Evolutionary conservation across 2,329 filamentous ascomycete species (phyloP).

Genomic region (Akanthomyces uredinophilus): DNA sequence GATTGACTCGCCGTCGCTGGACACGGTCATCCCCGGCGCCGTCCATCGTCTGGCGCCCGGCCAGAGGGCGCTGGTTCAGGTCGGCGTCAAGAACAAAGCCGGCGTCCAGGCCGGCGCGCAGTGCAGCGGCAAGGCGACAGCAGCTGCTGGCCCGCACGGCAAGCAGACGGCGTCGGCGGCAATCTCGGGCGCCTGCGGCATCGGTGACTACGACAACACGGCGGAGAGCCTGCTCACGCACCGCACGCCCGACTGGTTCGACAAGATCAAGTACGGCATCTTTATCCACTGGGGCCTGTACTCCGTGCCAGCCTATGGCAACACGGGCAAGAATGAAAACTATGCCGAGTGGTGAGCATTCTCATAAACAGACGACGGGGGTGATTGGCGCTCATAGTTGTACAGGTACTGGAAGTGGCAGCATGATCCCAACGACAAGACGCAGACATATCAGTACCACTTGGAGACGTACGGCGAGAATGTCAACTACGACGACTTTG

Average conservation of each 20-base stretch:
- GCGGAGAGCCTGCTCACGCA: conserved; percentile 31
- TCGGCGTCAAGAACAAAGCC: conserved; percentile 16
- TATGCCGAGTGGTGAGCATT: conserved; percentile 38
- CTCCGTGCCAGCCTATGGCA: conserved; percentile 52
- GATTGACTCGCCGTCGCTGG: conserved; percentile 6
- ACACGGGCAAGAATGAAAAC: conserved; percentile 33
- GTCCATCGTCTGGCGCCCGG: conserved; percentile 16
- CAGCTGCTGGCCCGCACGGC: background rate
- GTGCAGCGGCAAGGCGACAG: conserved; percentile 9
- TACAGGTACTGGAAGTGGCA: conserved; percentile 15
- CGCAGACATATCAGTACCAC: conserved; percentile 39
- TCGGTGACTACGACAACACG: background rate
- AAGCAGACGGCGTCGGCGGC: background rate
- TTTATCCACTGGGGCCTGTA: conserved; percentile 58
- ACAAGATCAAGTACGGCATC: conserved; percentile 52
- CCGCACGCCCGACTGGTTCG: conserved; percentile 48
- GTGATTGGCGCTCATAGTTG: background rate
- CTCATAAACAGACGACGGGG: background rate
- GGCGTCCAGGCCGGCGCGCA: conserved; percentile 10
- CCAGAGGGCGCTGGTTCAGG: conserved; percentile 12
- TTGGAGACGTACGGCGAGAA: conserved; percentile 45
- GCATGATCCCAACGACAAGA: conserved; percentile 10
- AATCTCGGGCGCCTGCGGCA: background rate
- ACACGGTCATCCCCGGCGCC: conserved; percentile 12
- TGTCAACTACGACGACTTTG: conserved; percentile 51